These are phyloP conservation scores for Tillandsia leiboldiana DNA, from an alignment of 176 grass and related monocot genomes.

Conservation along the genomic window DNA sequence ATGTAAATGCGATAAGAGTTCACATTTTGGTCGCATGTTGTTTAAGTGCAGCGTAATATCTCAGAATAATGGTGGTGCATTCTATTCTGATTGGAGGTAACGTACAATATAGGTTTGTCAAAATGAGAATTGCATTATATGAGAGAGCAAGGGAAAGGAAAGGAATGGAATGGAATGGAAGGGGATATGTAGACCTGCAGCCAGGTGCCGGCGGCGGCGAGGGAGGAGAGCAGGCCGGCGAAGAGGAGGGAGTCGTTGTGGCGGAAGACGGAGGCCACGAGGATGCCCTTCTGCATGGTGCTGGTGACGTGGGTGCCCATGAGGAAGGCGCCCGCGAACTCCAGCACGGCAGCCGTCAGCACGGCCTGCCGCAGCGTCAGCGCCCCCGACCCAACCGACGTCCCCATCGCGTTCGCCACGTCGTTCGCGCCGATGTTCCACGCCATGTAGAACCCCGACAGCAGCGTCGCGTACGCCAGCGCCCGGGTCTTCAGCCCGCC, in stretches of 20 bases:
- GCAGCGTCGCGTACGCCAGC: constrained; percentile 56
- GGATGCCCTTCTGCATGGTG: constrained; percentile 99
- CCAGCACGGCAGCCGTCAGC: constrained; percentile 68
- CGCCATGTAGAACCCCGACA: constrained; percentile 94
- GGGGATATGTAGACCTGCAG: constrained; percentile 44
- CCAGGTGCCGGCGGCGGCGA: constrained; percentile 95
- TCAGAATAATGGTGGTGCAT: too few species aligned
- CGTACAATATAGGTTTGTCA: too few species aligned
- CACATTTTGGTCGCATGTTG: too few species aligned
- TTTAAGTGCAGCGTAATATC: too few species aligned
- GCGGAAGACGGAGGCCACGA: constrained; percentile 73
- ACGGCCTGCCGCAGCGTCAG: constrained; percentile 89
- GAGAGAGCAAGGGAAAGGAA: neutral
- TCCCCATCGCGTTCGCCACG: constrained; percentile 98
- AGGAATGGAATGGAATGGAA: too few species aligned
- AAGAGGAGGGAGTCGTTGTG: constrained; percentile 82
- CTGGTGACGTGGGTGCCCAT: constrained; percentile 96
- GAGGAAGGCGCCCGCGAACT: constrained; percentile 90
- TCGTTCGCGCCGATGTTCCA: constrained; percentile 99
- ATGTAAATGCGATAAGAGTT: too few species aligned
- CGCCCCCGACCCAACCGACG: constrained; percentile 89
- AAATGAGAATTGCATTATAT: constrained; percentile 4
- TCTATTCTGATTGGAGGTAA: too few species aligned
- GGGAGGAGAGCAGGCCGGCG: constrained; percentile 79
- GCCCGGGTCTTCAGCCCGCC: constrained; percentile 42